phyloP scores from a whole-genome alignment of 768 basidiomycete species.

The Rubroboletus satanas region DNA sequence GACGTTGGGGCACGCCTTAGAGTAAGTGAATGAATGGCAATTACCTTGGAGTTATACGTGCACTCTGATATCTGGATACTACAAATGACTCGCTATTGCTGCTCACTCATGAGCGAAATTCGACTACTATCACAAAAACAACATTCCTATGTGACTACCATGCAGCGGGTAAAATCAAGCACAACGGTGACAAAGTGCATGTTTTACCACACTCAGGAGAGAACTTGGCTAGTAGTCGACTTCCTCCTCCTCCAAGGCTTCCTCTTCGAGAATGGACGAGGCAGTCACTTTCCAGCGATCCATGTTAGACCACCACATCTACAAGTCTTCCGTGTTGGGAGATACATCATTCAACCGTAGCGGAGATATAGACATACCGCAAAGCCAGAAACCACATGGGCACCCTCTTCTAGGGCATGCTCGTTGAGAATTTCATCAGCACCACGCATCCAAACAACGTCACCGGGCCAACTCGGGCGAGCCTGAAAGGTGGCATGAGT shows the following conservation, averaged over 20 bases:
- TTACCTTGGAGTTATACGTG: no score
- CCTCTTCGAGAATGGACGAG: no score
- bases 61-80: neutral
- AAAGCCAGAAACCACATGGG: no score
- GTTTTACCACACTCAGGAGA: neutral
- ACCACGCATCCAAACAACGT: accelerated
- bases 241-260: neutral
- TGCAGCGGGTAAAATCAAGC: no score
- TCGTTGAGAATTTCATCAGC: neutral
- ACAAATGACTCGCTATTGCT: neutral
- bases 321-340: no score
- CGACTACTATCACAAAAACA: neutral
- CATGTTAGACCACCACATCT: no score
- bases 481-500: neutral
- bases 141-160: no score
- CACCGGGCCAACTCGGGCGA: neutral
- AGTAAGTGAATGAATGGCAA: no score
- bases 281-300: no score
- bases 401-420: neutral
- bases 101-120: neutral
- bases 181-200: neutral
- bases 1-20: no score
- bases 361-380: no score
- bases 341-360: no score
- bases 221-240: neutral